A percentile compares a stretch with the other conserved stretches of the same genome.
Evolutionary conservation across 139 green algal genomes (phyloP).

Genomic region (Deuterostichococcus epilithicus): DNA sequence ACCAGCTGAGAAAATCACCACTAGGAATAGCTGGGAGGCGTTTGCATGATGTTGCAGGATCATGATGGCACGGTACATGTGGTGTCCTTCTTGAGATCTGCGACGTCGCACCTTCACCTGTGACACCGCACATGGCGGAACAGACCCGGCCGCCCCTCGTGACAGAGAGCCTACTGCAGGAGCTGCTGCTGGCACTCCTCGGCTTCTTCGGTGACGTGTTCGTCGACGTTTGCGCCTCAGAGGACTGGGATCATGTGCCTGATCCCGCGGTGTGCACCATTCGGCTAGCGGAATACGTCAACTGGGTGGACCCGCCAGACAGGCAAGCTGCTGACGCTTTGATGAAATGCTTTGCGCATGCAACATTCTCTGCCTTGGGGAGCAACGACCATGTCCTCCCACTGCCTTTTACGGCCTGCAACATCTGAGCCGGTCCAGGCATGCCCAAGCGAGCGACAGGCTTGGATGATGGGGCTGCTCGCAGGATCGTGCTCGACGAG

Average conservation of each 20-base stretch:
- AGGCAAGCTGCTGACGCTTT: slow-evolving; percentile 16
- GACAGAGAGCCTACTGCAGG: slow-evolving; percentile 54
- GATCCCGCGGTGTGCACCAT: slow-evolving; percentile 23
- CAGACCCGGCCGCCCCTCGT: not conserved
- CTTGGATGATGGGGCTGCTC: not conserved
- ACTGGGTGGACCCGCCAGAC: slow-evolving; percentile 28
- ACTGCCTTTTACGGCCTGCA: too few relatives aligned
- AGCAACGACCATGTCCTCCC: too few relatives aligned
- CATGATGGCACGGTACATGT: too few relatives aligned
- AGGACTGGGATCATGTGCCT: not conserved
- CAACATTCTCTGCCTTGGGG: too few relatives aligned
- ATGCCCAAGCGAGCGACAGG: too few relatives aligned
- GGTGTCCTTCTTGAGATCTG: too few relatives aligned
- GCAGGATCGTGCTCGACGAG: slow-evolving; percentile 58
- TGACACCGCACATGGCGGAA: not conserved
- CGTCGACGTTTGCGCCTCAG: slow-evolving; percentile 22
- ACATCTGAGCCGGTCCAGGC: too few relatives aligned
- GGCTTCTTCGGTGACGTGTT: slow-evolving; percentile 81
- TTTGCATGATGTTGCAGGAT: too few relatives aligned
- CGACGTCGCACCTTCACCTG: too few relatives aligned
- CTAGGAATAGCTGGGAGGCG: too few relatives aligned
- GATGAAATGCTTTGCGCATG: too few relatives aligned
- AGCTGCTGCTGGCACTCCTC: slow-evolving; percentile 76
- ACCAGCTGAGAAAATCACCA: too few relatives aligned
- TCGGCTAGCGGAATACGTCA: slow-evolving; percentile 29